Base-by-base conservation (phyloP, 2,329 filamentous ascomycete species). In the Myriangium duriaei region DNA sequence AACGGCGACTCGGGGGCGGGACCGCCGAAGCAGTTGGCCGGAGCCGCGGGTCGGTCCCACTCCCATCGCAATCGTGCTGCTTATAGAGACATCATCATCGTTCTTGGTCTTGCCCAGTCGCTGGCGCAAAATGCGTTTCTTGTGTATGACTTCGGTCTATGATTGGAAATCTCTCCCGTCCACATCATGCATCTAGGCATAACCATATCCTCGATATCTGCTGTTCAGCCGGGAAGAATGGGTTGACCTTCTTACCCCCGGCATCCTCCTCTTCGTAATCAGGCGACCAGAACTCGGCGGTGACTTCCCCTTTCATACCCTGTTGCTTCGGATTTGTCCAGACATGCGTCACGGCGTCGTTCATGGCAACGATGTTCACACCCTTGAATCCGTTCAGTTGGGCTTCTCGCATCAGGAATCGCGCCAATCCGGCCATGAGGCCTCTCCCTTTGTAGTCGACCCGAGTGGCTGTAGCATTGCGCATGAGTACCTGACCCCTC, bases 391-490 rank as follows among this genome's bases (percentile, higher is more conserved):
- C 59, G 38, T 46, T 46, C 24, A 29, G 36, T 9, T 46, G 49
- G 11, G 55, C 57, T 43, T 60, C 55, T 7, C 52, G 48, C 55
- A 60, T 61, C 39, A 61, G 30, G 47, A 51, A 60, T 31, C 58
- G 46, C 26, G 59, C 54, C 38, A 55, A 38, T 2, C 45, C 49
- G 18, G 45, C 49, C 59, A 61, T 60, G 13, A 60, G 35, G 1
- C 50, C 48, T 29, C 51, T 15, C 6, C 56, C 55, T 30, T 51
- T 52, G 29, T 60, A 60, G 14, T 59, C 57, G 4, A 39, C 43
- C 6, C 58, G 52, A 16, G 58, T 61, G 26, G 49, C 45, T 7
- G 59, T 62, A 6, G 54, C 54, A 40, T 59, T 60, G 12, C 58
- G 54, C 41, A 56, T 46, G 6, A 63, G 39, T 2, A 61, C 51